These are phyloP conservation scores for Neocallimastix lanati DNA, from an alignment of 192 early-diverging fungal genomes.

Conservation along the genomic window DNA sequence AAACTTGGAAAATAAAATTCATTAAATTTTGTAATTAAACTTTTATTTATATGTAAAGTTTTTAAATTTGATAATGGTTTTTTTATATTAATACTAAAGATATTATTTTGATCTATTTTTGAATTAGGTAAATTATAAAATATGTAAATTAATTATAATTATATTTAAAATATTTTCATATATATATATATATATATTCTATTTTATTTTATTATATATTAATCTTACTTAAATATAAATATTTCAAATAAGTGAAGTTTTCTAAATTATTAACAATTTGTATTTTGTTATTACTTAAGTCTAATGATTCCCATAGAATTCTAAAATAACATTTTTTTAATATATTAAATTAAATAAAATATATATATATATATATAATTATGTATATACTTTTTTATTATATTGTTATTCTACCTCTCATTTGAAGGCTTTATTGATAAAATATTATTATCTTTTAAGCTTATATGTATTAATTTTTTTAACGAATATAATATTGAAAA, in stretches of 20 bases:
- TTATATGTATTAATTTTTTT: not conserved
- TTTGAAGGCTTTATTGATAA: not conserved
- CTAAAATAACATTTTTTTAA: too few relatives aligned
- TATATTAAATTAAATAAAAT: too few relatives aligned
- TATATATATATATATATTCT: too few relatives aligned
- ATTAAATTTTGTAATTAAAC: not conserved
- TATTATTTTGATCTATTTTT: not conserved
- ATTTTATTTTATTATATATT: too few relatives aligned
- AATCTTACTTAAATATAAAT: not conserved
- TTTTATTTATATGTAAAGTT: not conserved
- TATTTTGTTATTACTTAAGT: not conserved
- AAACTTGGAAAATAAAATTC: not conserved
- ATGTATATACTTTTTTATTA: too few relatives aligned
- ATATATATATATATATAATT: too few relatives aligned
- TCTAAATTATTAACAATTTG: not conserved
- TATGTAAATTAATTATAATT: not conserved
- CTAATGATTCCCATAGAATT: not conserved
- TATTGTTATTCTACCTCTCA: not conserved
- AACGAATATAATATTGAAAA: not conserved
- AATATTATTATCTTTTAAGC: not conserved
- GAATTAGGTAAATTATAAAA: too few relatives aligned
- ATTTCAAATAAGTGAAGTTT: not conserved
- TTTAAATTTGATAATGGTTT: not conserved
- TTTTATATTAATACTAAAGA: not conserved
- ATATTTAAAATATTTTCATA: too few relatives aligned